Conservation (phyloP, 495 filamentous ascomycete genomes). For the Parmelia sp. region DNA sequence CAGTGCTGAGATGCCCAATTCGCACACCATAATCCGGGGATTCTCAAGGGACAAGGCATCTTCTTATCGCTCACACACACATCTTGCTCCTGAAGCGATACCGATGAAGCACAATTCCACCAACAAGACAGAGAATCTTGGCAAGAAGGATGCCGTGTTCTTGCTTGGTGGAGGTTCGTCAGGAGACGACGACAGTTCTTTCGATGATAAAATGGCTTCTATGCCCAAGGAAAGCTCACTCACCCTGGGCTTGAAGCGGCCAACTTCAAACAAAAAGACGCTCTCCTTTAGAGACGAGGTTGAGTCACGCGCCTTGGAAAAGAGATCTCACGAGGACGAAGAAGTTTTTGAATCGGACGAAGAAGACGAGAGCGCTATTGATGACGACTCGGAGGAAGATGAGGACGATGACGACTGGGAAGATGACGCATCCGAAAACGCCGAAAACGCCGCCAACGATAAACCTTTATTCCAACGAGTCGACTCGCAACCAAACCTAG, state of each 20-base stretch:
- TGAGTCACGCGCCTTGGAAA: slow-evolving; percentile 53
- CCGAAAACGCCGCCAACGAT: slow-evolving; percentile 72
- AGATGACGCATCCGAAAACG: slow-evolving; percentile 84
- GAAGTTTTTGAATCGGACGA: slow-evolving; percentile 70
- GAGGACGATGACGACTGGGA: slow-evolving; percentile 56
- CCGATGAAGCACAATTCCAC: slow-evolving; percentile 42
- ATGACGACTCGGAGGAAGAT: slow-evolving; percentile 79
- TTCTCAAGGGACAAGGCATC: slow-evolving; percentile 77
- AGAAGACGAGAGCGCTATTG: slow-evolving; percentile 66
- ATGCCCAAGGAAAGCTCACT: slow-evolving; percentile 47
- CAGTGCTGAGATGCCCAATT: slow-evolving; percentile 51
- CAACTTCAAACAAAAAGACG: slow-evolving; percentile 55
- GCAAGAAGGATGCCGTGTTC: slow-evolving; percentile 65
- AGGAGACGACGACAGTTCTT: slow-evolving; percentile 71
- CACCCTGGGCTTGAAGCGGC: slow-evolving; percentile 45
- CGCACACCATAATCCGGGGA: slow-evolving; percentile 75
- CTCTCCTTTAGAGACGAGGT: slow-evolving; percentile 81
- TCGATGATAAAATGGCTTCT: slow-evolving; percentile 59
- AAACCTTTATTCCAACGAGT: slow-evolving; percentile 70
- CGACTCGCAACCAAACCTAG: slow-evolving; percentile 78
- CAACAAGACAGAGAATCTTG: slow-evolving; percentile 45
- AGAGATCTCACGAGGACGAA: slow-evolving; percentile 57
- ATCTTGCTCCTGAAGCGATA: slow-evolving; percentile 40
- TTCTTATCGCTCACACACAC: slow-evolving; percentile 58
- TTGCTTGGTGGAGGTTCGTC: slow-evolving; percentile 74